Conservation (phyloP, 495 filamentous ascomycete genomes). For the Saxophila tyrrhenica region DNA sequence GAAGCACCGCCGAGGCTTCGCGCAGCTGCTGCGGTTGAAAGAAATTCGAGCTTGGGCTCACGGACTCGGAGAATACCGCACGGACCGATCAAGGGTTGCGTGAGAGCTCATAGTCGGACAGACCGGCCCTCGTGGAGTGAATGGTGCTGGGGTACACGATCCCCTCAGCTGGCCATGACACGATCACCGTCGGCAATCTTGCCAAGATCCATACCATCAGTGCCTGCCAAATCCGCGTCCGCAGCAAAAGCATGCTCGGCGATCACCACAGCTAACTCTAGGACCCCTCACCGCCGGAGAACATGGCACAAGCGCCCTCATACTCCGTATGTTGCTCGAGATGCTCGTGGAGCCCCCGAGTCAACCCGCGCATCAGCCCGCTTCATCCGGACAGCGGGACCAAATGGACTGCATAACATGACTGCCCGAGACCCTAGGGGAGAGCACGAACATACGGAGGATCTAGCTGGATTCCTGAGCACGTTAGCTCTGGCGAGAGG, state of each 20-base stretch:
- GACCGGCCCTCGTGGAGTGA: too few relatives aligned
- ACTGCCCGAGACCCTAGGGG: background rate
- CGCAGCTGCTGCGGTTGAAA: background rate
- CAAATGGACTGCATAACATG: background rate
- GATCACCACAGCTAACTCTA: too few relatives aligned
- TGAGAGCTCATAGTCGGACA: background rate
- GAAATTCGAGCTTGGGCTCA: too few relatives aligned
- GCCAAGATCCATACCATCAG: too few relatives aligned
- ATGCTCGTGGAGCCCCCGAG: background rate
- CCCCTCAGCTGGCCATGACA: too few relatives aligned
- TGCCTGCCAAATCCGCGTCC: too few relatives aligned
- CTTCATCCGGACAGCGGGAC: background rate
- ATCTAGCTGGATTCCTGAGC: conserved; percentile 4
- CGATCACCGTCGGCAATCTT: too few relatives aligned
- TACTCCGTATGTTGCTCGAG: background rate
- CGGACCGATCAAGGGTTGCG: too few relatives aligned
- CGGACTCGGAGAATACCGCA: too few relatives aligned
- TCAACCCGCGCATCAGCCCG: background rate
- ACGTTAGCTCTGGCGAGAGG: background rate
- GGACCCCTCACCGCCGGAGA: too few relatives aligned
- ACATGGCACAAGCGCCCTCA: background rate
- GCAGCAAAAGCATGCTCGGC: too few relatives aligned
- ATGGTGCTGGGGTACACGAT: too few relatives aligned
- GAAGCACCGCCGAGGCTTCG: conserved; percentile 7
- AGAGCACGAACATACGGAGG: background rate